Evolutionary conservation across 1,139 yeast genomes (phyloP).

Genomic region (Candida smagusa): DNA sequence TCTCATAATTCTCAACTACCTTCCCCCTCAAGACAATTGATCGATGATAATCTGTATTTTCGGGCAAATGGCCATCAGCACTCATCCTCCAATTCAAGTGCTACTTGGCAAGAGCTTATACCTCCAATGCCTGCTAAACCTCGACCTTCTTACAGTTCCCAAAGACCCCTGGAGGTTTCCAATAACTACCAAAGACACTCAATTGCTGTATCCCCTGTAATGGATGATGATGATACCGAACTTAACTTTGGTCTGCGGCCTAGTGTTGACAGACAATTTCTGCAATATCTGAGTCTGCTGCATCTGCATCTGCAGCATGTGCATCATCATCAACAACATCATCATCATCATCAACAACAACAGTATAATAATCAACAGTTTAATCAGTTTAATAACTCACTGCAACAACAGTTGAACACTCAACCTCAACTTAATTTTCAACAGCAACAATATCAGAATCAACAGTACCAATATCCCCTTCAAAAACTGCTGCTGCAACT

Average conservation of each 20-base stretch:
- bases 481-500: constrained; percentile 6
- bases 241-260: background rate
- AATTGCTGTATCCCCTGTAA: constrained; percentile 8
- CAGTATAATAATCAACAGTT: background rate
- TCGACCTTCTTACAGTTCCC: constrained; percentile 9
- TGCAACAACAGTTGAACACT: background rate
- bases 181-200: constrained; percentile 8
- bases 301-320: background rate
- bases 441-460: background rate
- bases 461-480: background rate
- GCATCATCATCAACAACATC: background rate
- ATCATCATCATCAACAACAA: constrained; percentile 1
- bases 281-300: background rate
- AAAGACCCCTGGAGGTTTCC: background rate
- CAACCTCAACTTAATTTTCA: constrained; percentile 1
- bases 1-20: constrained; percentile 14
- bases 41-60: constrained; percentile 3
- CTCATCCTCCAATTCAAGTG: background rate
- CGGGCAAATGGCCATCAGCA: background rate
- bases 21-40: constrained; percentile 12
- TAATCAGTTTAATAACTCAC: background rate
- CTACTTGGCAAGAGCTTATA: constrained; percentile 25
- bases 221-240: constrained; percentile 3
- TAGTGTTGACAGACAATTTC: background rate
- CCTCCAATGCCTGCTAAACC: constrained; percentile 25